Base-by-base conservation (phyloP, 345 rosid genomes). In the Brassica incana region DNA sequence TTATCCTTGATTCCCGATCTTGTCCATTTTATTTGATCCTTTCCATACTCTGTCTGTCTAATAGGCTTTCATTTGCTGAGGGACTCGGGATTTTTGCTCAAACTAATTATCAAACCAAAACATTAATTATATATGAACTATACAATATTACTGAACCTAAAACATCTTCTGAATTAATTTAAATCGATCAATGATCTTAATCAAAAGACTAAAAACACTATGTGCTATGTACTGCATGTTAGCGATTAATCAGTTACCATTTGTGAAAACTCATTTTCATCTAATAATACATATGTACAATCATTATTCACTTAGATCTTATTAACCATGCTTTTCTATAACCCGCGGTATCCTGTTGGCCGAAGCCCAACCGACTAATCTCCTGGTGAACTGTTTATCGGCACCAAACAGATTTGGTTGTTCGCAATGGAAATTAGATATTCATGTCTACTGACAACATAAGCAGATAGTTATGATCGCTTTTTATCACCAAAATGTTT, bases 1-100 rank as follows among this genome's bases (percentile, higher is more conserved):
- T 85, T 75, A 80, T 69, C 74, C 85, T 85, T 82, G 88, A 84
- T 83, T 77, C 33, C 82, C 70, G 67, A 71, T 77, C 80, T 83
- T 87, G 87, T 86, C 85, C 77, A 70, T 75, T 74, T 65, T 45
- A 69, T 81, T 85, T 81, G 80, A 64, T 78, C 60, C 71, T 64
- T 74, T 83, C 67, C 70, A 69, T 67, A 69, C 72, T 52, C 2
- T 67, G 56, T 73, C 56, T 67, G 78, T 73, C 69, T 73, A n/a
- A 5, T 73, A 54, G 40, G 73, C 74, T 66, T 73, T 56, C 54
- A 32, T 58, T 72, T 67, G 30, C 73, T n/a, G 58, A 50, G 58
- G 58, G 33, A 27, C 27, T 43, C 48, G 73, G n/a, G 43, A n/a
- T 52, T n/a, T 52, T 59, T 20, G 61, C 32, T 7, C 48, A 68